Evolutionary conservation across 441 rosid species (phyloP), one percentile per base, ranked within the genome.

Genomic region (Adansonia madagascariensis): DNA sequence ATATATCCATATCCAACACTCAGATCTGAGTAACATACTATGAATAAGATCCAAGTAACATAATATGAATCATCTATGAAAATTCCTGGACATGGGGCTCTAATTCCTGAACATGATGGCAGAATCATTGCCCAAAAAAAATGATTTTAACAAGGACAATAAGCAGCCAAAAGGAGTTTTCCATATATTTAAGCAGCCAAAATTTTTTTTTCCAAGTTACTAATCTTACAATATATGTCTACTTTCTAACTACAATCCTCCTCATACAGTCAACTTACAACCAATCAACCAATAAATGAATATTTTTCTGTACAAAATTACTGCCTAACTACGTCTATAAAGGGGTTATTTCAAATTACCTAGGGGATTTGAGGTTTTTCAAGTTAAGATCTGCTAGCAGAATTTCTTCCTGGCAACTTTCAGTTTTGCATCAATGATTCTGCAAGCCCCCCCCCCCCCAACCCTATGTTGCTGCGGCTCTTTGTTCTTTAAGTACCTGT

Each of bases 251-350:
- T 75, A 63, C 27, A 31, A 59, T 41, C 80, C 78, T 44, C 69
- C 78, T 70, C 67, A 31, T 17, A 64, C 74, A 27, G 52, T 62
- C 80, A 71, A 75, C 63, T 63, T 22, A 75, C 83, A 75, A 53
- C 85, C 86, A 82, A 84, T 82, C 77, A 89, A 90, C 85, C 83
- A 89, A 90, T 86, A 80, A 90, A 89, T 75, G 87, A 90, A 85
- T 71, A 31, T 81, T 71, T 71, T 75, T 78, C 85, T 87, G 76
- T 88, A 90, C 89, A 90, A 77, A 80, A 68, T 67, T 75, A 78
- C 88, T 80, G 77, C 76, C 80, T 77, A 61, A 71, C 74, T 7
- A 52, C 47, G 52, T 31, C 4, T 24, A 31, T 31, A 11, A 35
- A 18, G 61, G 79, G 77, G 80, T 43, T 68, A 73, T 8, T 43